phyloP scores from a whole-genome alignment of 2,329 filamentous ascomycete genomes.

The Bimuria novae-zelandiae region DNA sequence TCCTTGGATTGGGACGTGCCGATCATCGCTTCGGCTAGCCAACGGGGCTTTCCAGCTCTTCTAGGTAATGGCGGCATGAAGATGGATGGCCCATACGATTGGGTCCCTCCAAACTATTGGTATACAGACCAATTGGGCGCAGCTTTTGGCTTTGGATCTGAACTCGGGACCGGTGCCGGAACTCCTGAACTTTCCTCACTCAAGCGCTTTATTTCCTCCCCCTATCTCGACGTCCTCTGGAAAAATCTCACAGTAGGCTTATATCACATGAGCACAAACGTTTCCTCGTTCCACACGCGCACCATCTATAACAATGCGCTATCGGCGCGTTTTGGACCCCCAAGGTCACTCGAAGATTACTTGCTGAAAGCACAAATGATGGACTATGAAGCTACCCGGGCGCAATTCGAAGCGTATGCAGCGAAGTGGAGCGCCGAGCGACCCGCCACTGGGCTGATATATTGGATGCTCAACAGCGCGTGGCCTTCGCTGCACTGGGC shows the following conservation, averaged over 20 bases:
- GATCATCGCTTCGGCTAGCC: slow-evolving; percentile 62
- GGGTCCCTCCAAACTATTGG: slow-evolving; percentile 70
- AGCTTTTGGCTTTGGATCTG: slow-evolving; percentile 67
- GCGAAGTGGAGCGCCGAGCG: slow-evolving; percentile 56
- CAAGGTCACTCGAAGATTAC: slow-evolving; percentile 61
- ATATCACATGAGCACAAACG: slow-evolving; percentile 64
- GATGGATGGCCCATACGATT: slow-evolving; percentile 70
- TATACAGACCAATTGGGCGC: slow-evolving; percentile 59
- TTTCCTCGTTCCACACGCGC: slow-evolving; percentile 61
- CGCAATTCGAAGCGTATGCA: slow-evolving; percentile 63
- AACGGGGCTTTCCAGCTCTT: slow-evolving; percentile 57
- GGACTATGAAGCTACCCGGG: slow-evolving; percentile 67
- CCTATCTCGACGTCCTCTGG: slow-evolving; percentile 63
- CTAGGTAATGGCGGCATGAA: slow-evolving; percentile 65
- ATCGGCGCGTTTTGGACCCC: slow-evolving; percentile 57
- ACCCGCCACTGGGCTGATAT: slow-evolving; percentile 64
- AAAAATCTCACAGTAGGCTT: slow-evolving; percentile 56
- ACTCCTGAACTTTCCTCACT: slow-evolving; percentile 63
- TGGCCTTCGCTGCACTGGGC: slow-evolving; percentile 71
- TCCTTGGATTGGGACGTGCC: slow-evolving; percentile 61
- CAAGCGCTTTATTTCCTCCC: slow-evolving; percentile 56
- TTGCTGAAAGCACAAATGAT: slow-evolving; percentile 63
- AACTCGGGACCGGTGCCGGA: slow-evolving; percentile 65
- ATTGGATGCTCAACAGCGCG: slow-evolving; percentile 71
- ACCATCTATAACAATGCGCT: slow-evolving; percentile 63